These are phyloP conservation scores for Hevea brasiliensis DNA, from an alignment of 345 rosid species.

Conservation along the genomic window DNA sequence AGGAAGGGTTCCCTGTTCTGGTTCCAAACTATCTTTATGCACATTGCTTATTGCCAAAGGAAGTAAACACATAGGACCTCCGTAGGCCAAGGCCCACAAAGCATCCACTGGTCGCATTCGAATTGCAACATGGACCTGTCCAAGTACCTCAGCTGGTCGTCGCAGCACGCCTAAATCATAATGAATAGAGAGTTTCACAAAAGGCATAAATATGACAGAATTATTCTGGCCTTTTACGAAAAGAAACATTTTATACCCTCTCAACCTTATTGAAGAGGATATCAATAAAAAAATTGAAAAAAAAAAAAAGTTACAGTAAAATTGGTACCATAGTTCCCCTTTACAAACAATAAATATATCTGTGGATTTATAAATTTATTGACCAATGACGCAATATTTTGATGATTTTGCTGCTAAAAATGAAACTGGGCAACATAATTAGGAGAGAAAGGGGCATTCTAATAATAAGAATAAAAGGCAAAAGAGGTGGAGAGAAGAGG, in stretches of 20 bases:
- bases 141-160: slow-evolving; percentile 98
- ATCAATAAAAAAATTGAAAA: neutral
- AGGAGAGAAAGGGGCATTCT: neutral
- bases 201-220: slow-evolving; percentile 8
- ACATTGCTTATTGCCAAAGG: slow-evolving; percentile 78
- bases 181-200: slow-evolving; percentile 19
- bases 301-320: too few species aligned
- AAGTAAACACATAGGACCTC: slow-evolving; percentile 96
- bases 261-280: slow-evolving; percentile 11
- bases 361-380: neutral
- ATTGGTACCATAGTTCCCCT: neutral
- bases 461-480: neutral
- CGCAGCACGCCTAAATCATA: slow-evolving; percentile 63
- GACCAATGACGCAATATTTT: neutral
- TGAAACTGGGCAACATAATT: neutral
- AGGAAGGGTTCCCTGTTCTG: slow-evolving; percentile 56
- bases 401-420: neutral
- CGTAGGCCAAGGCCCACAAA: slow-evolving; percentile 93
- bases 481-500: neutral
- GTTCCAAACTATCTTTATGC: slow-evolving; percentile 72
- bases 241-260: slow-evolving; percentile 13
- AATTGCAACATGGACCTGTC: slow-evolving; percentile 93
- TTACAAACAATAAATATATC: neutral
- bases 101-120: slow-evolving; percentile 89
- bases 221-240: slow-evolving; percentile 13